Evolutionary conservation across 73 alveolate species (phyloP), one percentile per base, ranked within the genome.

Genomic region (Paramecium caudatum): DNA sequence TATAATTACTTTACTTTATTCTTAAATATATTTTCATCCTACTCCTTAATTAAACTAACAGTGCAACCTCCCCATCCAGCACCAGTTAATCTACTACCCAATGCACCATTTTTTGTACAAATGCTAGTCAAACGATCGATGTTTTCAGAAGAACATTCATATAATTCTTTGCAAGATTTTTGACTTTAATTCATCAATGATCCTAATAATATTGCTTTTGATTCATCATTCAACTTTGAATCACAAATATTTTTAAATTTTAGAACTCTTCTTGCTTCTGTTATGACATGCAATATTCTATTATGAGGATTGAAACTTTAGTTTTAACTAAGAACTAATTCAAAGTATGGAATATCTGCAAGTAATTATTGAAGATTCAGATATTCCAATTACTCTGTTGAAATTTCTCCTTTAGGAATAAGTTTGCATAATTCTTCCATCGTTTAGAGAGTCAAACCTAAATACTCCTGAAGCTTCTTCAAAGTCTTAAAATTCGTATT

Each of bases 61-160:
- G 97, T 90, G 93, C 99, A 97, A 0, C 99, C 99, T 9, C 99
- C 99, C 98, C 98, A 97, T 16, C 99, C 99, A 2, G 98, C 98
- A 47, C 99, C 99, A 5, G 99, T 97, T 6, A 97, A 70, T 82
- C 98, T 93, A 30, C 96, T 63, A 0, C 99, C 99, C 2, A 96
- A 41, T 3, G 98, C 99, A 27, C 99, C 99, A 33, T 93, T 82
- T 36, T 96, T 94, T 46, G 94, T 91, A 39, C 96, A 92, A 1
- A 94, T 61, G 41, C 65, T 48, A 27, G 93, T 90, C 8, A 97
- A 82, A 63, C 91, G 95, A 90, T 97, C 98, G 8, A 97, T 90
- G 50, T 96, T 96, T 21, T 84, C 95, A n/a, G 97, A 90, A 47
- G 97, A 90, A 78, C 98, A 96, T 48, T 97, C 98, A 86, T 95